Evolutionary conservation across 2,329 filamentous ascomycete species (phyloP), one percentile per base, ranked within the genome.

Genomic region (Trichoderma aggressivum): DNA sequence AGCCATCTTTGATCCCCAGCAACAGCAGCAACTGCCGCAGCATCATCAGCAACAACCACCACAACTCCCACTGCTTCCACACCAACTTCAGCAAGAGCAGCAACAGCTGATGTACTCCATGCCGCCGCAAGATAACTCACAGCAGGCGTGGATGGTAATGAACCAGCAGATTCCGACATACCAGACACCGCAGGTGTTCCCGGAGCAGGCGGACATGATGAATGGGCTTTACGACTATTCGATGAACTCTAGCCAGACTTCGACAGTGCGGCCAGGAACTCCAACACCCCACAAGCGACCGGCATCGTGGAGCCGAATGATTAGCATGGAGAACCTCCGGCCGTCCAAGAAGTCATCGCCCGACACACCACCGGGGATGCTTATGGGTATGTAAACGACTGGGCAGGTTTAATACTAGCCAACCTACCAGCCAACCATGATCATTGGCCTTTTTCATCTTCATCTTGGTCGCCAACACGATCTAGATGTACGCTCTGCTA

Each of bases 201-300:
- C 66, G 5, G 58, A 72, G 10, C 75, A 75, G 30, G 69, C 72
- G 18, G 70, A 66, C 7, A 62, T 72, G 18, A 53, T 73, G 8
- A 66, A 72, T 12, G 73, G 73, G 24, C 58, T 76, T 3, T 77
- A 76, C 70, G 75, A 77, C 56, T 78, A 78, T 67, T 66, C 75
- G 11, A 75, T 78, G 71, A 77, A 74, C 43, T 70, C 73, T 11
- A 76, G 74, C 70, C 75, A 74, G 64, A 21, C 71, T 43, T 74
- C 78, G 3, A 77, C 77, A 2, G 73, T 75, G 34, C 79, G 81
- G 7, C 81, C 81, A 7, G 81, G 79, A 6, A 82, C 81, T 24
- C 81, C 81, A 7, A 79, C 80, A 16, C 81, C 81, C 2, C 77
- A 80, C 69, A 82, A 82, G 72, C 77, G 81, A 69, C 81, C 81